Base-by-base conservation (phyloP, 345 rosid species). In the Eucalyptus fibrosa region DNA sequence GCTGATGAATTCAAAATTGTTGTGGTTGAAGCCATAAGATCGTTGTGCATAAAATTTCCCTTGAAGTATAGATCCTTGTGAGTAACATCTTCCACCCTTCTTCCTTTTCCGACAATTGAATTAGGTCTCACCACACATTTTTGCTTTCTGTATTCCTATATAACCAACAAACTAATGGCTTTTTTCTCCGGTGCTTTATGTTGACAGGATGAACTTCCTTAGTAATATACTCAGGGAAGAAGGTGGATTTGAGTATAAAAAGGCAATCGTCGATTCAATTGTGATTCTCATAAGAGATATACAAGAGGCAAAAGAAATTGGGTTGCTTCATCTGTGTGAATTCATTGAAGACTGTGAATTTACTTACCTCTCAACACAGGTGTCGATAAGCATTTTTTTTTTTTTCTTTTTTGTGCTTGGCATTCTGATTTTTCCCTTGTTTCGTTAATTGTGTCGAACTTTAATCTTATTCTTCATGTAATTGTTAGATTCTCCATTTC, bases 281-380 rank as follows among this genome's bases (percentile, higher is more conserved):
- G 99, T 98, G 88, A 97, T 96, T 87, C 98, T 98, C 89, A 98
- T 98, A 89, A 96, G 97, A 91, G 99, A 98, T 94, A 98, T 98
- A 87, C 98, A 99, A 26, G 99, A 98, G 82, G 99, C 99, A 49
- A 98, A 98, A 92, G 99, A 98, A 92, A 94, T 94, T 87, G 99
- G 99, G 86, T 91, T 98, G 95, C 98, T 96, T 93, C 99, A 98
- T 95, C 95, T 98, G 42, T 98, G 99, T 65, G 99, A 98, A 92
- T 98, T 98, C 92, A 98, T 98, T 92, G 99, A 98, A 94, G 99
- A 98, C 91, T 98, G 99, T 93, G 99, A 97, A 94, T 98, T 98
- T 93, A 98, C 99, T 53, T 98, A 98, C 92, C 99, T 98, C 91
- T 98, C 99, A 87, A 95, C 99, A 45, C 99, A 98, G 99, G 99